Base-by-base conservation (phyloP, 805 yeast species). In the Candida qinlingensis region DNA sequence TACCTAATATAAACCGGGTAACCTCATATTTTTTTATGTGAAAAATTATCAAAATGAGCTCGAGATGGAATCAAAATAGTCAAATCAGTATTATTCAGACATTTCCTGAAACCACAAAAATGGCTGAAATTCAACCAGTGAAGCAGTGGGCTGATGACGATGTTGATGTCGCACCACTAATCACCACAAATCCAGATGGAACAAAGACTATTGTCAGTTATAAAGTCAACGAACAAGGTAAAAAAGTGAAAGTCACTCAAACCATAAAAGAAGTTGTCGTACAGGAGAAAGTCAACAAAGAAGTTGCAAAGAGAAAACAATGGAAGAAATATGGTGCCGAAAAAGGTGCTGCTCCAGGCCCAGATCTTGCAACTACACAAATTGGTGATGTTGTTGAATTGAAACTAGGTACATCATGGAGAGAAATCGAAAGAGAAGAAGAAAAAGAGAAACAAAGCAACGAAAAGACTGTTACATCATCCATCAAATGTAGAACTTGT, bases 261-360 rank as follows among this genome's bases (percentile, higher is more conserved):
- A 86, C 77, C 64, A 81, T 94, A 64, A 83, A 78, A 65, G 87
- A 85, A 61, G 80, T 86, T 51, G 79, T 76, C 58, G 87, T 85
- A 37, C 83, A 80, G 62, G 96, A 88, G 67, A 79, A 76, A 54
- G 97, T 90, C 39, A 87, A 88, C 66, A 90, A 87, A 44, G 75
- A 77, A 39, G 88, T 92, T 52, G 97, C 97, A n/a, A 76, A 73
- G 49, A 86, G 98, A 69, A 85, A 83, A 67, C 79, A 80, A 57
- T 94, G 97, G 98, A 66, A 71, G 52, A 88, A 88, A 68, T 94
- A 83, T 67, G 99, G 98, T 49, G 81, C 76, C 47, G 97, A 91
- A 63, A 77, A 72, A 59, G 75, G 73, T 53, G 73, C 81, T 29
- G 79, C 86, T 3, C 80, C 90, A 27, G 97, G 97, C 4, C 97